Evolutionary conservation across 225 moss, liverwort and hornwort species (phyloP).

Genomic region (Polytrichum formosum): DNA sequence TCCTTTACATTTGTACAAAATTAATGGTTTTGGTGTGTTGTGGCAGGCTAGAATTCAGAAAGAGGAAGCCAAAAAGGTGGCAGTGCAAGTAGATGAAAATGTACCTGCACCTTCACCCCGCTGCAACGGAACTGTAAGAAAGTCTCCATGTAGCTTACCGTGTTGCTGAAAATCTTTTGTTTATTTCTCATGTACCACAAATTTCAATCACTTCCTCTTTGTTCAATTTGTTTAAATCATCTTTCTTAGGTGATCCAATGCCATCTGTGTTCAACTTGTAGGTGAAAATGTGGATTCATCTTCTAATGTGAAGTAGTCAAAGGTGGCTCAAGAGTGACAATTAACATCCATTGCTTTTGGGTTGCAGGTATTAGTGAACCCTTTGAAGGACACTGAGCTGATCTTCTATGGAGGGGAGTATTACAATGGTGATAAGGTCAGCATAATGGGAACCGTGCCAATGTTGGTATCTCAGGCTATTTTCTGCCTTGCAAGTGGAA

Average conservation of each 20-base stretch:
- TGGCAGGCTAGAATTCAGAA: slow-evolving; percentile 75
- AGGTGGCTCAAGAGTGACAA: slow-evolving; percentile 9
- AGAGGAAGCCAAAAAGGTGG: slow-evolving; percentile 83
- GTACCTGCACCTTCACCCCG: slow-evolving; percentile 81
- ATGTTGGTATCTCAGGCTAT: background rate
- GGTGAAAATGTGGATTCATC: background rate
- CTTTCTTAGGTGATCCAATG: no score
- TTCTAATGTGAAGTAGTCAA: no score
- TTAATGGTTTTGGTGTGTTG: background rate
- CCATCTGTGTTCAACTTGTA: no score
- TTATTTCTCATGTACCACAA: no score
- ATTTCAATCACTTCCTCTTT: no score
- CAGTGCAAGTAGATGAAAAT: slow-evolving; percentile 81
- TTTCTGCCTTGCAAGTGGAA: background rate
- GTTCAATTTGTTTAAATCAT: no score
- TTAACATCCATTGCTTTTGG: slow-evolving; percentile 3
- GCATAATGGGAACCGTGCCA: slow-evolving; percentile 4
- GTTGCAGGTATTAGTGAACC: slow-evolving; percentile 72
- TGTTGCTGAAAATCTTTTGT: background rate
- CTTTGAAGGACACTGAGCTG: slow-evolving; percentile 65
- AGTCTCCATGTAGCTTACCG: background rate
- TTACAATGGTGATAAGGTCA: slow-evolving; percentile 83
- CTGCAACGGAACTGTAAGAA: slow-evolving; percentile 72
- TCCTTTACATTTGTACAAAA: no score
- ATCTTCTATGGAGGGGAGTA: slow-evolving; percentile 78